Base-by-base conservation (phyloP, 257 asterid species). In the Solanum pennellii region DNA sequence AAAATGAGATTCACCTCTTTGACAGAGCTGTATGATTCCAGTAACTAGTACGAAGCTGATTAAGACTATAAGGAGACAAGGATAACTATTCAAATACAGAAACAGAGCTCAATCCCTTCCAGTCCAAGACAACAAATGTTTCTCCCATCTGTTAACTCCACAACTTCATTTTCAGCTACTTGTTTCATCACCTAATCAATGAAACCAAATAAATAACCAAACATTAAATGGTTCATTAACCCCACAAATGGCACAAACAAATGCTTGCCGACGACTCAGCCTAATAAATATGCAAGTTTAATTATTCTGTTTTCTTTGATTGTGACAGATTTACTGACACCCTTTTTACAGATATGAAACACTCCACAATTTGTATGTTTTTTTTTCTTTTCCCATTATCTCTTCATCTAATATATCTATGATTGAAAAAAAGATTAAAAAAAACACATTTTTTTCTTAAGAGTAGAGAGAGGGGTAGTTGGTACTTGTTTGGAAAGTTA, bases 11-110 rank as follows among this genome's bases (percentile, higher is more conserved):
- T 88, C 82, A 76, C 88, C 88, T 72, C 42, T 60, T 84, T 71
- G 77, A 14, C 85, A 56, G 73, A 80, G 90, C 88, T 25, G 68
- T 85, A 89, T 88, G 85, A 88, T 84, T 89, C 86, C 92, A 83
- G 62, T 42, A 84, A 91, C 23, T 86, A 88, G 86, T 62, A 79
- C 62, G 59, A n/a, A 87, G 85, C 72, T 35, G 91, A 92, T 33
- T 72, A 87, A 60, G 89, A 88, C 60, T 29, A 86, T 31, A n/a
- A 87, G 83, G n/a, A 49, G 52, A 31, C 31, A 42, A 88, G 86
- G 49, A 77, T 11, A 18, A 25, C 69, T 82, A 72, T 29, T 56
- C 60, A 44, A 74, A 47, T 52, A 82, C 45, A 49, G 71, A 29
- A 82, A 82, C 47, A 47, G 85, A 49, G 71, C 21, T 82, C 85